Base-by-base conservation (phyloP, 345 rosid species). In the Gynandropsis gynandra region DNA sequence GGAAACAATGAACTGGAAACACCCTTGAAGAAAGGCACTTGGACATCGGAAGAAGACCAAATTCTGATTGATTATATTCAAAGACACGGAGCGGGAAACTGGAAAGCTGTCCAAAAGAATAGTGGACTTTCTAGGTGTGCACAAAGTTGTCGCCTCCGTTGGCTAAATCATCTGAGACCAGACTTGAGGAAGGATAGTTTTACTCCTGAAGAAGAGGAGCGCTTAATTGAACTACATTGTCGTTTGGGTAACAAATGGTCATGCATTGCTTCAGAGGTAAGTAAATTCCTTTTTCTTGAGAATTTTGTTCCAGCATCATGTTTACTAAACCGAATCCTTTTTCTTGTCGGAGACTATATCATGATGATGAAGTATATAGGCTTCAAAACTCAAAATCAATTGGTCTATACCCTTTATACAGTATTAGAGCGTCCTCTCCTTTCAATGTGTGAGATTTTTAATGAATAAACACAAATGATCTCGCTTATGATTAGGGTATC, bases 221-320 rank as follows among this genome's bases (percentile, higher is more conserved):
- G n/a, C n/a, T n/a, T n/a, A 70, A n/a, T n/a, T n/a, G n/a, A n/a
- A n/a, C n/a, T n/a, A n/a, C n/a, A n/a, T n/a, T n/a, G n/a, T n/a
- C n/a, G n/a, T n/a, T n/a, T n/a, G n/a, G n/a, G n/a, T n/a, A n/a
- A 14, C 82, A 81, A 66, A 82, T 74, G 84, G 84, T 78, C 80
- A 27, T 44, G 72, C 18, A 78, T 78, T 76, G 80, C 84, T 70
- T 56, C 58, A 11, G 67, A 78, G 74, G 80, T 78, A 43, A 20
- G 68, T 56, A n/a, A n/a, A n/a, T n/a, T n/a, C n/a, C n/a, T n/a
- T n/a, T n/a, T n/a, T n/a, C n/a, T n/a, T n/a, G n/a, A n/a, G n/a
- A n/a, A n/a, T n/a, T n/a, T n/a, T n/a, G n/a, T n/a, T n/a, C n/a
- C n/a, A n/a, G n/a, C n/a, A n/a, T n/a, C n/a, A n/a, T n/a, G n/a